A percentile compares a stretch with the other conserved stretches of the same genome.
Conservation (phyloP, 2,329 filamentous ascomycete species). For the Exophiala sideris region DNA sequence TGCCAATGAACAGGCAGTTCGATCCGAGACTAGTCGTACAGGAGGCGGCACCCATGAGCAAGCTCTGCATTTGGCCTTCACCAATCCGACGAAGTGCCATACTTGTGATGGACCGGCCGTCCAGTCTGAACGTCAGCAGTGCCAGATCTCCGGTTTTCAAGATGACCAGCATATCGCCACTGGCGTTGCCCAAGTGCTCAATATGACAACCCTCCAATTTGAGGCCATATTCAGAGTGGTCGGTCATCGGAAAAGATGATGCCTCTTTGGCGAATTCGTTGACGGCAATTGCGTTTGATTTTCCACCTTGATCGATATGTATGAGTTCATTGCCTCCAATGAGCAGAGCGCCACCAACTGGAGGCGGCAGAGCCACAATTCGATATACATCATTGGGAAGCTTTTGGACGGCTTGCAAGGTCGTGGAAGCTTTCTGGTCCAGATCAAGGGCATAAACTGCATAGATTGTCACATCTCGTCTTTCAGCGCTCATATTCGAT, state of each 20-base stretch:
- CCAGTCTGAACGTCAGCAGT: conserved; percentile 76
- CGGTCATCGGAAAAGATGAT: conserved; percentile 78
- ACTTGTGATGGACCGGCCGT: conserved; percentile 87
- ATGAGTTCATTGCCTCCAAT: conserved; percentile 87
- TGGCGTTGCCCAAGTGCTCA: conserved; percentile 71
- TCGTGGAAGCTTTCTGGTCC: conserved; percentile 88
- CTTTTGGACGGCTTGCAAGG: conserved; percentile 78
- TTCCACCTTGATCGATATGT: conserved; percentile 93
- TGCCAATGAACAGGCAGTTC: conserved; percentile 76
- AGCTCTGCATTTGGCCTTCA: conserved; percentile 58
- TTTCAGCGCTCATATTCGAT: conserved; percentile 67
- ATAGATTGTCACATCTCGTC: conserved; percentile 83
- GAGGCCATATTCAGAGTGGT: conserved; percentile 77
- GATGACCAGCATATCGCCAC: conserved; percentile 79
- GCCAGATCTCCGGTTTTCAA: conserved; percentile 71
- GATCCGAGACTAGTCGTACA: conserved; percentile 67
- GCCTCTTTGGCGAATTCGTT: conserved; percentile 82
- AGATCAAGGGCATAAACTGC: conserved; percentile 94
- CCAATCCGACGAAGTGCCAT: conserved; percentile 68
- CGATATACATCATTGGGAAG: conserved; percentile 84
- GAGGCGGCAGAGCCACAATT: conserved; percentile 76
- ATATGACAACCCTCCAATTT: conserved; percentile 78
- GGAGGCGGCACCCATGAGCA: conserved; percentile 62
- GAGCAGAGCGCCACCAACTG: conserved; percentile 83
- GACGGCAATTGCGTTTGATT: conserved; percentile 85